Evolutionary conservation across 2,329 filamentous ascomycete species (phyloP).

Genomic region (Chrysoporthe puriensis): DNA sequence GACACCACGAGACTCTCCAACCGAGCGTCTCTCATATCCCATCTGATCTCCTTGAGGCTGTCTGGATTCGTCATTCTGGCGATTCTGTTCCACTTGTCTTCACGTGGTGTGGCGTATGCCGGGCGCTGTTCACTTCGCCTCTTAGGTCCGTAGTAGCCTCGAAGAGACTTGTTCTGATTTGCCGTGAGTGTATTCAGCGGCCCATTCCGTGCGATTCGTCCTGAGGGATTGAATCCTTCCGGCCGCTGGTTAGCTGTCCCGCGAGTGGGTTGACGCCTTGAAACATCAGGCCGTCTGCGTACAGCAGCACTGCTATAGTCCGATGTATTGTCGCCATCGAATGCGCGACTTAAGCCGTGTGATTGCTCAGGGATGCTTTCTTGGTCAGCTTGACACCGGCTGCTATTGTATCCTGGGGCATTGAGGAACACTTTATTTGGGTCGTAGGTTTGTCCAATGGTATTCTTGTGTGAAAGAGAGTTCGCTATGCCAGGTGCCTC

Average conservation of each 20-base stretch:
- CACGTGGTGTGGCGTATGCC: background rate
- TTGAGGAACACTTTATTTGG: background rate
- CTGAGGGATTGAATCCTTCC: background rate
- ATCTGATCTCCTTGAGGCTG: no score
- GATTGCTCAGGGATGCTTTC: background rate
- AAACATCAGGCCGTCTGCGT: background rate
- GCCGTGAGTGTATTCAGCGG: background rate
- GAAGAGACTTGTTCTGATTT: background rate
- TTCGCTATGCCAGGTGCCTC: background rate
- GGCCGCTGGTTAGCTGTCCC: background rate
- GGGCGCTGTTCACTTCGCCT: background rate
- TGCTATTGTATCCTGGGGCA: background rate
- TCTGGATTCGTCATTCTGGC: background rate
- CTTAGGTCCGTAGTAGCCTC: background rate
- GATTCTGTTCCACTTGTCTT: background rate
- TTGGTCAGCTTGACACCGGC: background rate
- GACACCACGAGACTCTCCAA: background rate
- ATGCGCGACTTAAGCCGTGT: background rate
- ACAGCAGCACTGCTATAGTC: background rate
- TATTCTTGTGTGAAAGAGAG: background rate
- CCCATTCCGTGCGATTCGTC: background rate
- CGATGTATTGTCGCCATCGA: background rate
- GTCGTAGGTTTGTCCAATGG: background rate
- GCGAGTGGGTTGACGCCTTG: background rate
- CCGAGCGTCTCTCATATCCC: background rate